These are phyloP conservation scores for Knoxia roxburghii DNA, from an alignment of 257 asterid genomes.

Conservation along the genomic window DNA sequence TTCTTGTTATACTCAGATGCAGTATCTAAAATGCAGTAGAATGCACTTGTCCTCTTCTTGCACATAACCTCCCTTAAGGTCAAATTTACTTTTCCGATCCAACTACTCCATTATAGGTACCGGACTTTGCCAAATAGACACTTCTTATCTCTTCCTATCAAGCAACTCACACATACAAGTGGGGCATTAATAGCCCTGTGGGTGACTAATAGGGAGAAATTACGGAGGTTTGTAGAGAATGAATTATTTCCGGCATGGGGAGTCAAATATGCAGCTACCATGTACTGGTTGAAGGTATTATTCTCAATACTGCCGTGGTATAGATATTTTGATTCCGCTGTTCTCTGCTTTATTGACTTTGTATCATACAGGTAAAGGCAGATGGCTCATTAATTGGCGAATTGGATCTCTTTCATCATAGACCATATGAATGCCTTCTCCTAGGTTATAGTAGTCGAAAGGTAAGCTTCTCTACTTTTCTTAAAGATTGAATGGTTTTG, in stretches of 20 bases:
- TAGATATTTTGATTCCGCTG: background rate
- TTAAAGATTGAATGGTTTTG: background rate
- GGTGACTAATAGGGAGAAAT: constrained; percentile 90
- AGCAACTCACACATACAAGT: constrained; percentile 56
- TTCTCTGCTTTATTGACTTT: background rate
- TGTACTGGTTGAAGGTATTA: constrained; percentile 86
- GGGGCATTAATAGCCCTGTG: constrained; percentile 90
- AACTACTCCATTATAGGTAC: constrained; percentile 48
- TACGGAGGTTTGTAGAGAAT: constrained; percentile 70
- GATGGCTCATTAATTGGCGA: constrained; percentile 72
- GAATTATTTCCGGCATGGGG: constrained; percentile 91
- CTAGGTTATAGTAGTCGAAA: constrained; percentile 51
- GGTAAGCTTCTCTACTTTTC: constrained; percentile 30
- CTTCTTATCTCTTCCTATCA: constrained; percentile 77
- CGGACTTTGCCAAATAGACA: constrained; percentile 69
- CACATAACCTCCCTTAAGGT: background rate
- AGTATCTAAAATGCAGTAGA: too few species aligned
- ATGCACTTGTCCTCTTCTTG: background rate
- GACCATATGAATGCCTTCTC: constrained; percentile 92
- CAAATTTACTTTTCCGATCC: constrained; percentile 10
- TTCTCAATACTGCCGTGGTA: background rate
- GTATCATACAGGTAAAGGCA: constrained; percentile 54
- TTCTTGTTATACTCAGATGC: background rate
- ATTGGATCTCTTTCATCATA: constrained; percentile 90
- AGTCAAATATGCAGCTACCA: constrained; percentile 58